Base-by-base conservation (phyloP, 2,329 filamentous ascomycete genomes). In the Biscogniauxia marginata region DNA sequence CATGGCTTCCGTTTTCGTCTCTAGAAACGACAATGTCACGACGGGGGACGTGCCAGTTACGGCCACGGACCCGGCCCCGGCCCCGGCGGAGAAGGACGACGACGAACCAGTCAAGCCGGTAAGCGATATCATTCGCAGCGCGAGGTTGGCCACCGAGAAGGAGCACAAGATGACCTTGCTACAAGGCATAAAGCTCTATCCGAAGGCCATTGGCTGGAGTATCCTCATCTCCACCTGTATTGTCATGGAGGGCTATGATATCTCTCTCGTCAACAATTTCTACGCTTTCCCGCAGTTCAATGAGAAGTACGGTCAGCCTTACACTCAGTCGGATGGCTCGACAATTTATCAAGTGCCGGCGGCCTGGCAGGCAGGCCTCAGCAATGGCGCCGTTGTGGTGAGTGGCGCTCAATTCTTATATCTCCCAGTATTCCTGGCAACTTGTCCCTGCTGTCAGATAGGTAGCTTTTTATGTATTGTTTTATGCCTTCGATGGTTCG, bases 201-300 rank as follows among this genome's bases (percentile, higher is more conserved):
- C 91, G 56, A 93, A 96, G 77, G 92, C 92, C 20, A 87, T 96
- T 55, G 82, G 77, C 20, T 96, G 91, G 90, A 91, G 87, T 65
- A 68, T 96, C 50, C 77, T 96, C 57, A 93, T 96, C 72, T 93
- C 89, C n/a, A 93, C 90, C 0, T 93, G 89, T 70, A 95, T 96
- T 67, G 85, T 84, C 66, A 96, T 96, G 92, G 91, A 96, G 73
- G 91, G 90, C 30, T 96, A 93, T 75, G 91, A 96, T 69, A 80
- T 95, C 56, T 87, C 84, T 66, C 77, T 96, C 52, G 84, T 95
- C 66, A 91, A 88, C 77, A 93, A 93, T 73, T 91, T 95, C 69
- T 93, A 82, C 60, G 82, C 80, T 43, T 82, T 84, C 54, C 75
- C 78, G 4, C 79, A 82, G 63, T 86, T 85, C 71, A 83, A 82